These are phyloP conservation scores for Prunus mume DNA, from an alignment of 306 rosid genomes.

Conservation along the genomic window DNA sequence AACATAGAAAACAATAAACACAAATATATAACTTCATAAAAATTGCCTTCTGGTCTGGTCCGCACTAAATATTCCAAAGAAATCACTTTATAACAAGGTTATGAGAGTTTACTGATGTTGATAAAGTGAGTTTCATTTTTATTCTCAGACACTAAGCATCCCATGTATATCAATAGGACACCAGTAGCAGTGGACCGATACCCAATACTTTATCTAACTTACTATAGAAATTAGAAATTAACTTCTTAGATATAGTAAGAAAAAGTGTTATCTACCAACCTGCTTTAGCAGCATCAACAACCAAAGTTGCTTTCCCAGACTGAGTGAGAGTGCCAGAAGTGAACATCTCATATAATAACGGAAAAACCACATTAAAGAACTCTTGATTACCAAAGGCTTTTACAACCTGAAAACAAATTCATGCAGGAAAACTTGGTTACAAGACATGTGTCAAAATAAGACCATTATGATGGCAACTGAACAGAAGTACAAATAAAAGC, in stretches of 20 bases:
- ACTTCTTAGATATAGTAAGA: constrained; percentile 16
- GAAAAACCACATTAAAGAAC: constrained; percentile 66
- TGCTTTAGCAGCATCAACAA: constrained; percentile 48
- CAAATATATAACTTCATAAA: neutral
- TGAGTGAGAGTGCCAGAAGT: constrained; percentile 35
- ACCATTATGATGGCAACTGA: neutral
- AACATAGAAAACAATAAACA: neutral
- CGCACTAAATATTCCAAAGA: neutral
- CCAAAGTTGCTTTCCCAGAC: constrained; percentile 48
- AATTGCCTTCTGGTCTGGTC: neutral
- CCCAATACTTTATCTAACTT: neutral
- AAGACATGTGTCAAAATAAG: neutral
- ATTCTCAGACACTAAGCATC: neutral
- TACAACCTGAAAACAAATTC: constrained; percentile 61
- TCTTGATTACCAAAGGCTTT: constrained; percentile 81
- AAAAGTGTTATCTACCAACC: constrained; percentile 42
- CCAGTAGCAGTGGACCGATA: neutral
- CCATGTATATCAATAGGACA: neutral
- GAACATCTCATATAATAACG: constrained; percentile 61
- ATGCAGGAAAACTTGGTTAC: constrained; percentile 16
- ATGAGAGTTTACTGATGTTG: neutral
- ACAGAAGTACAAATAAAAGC: neutral
- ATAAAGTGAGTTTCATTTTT: neutral
- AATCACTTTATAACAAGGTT: neutral
- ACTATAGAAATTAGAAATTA: constrained; percentile 1